Base-by-base conservation (phyloP, 768 basidiomycete genomes). In the Suillus brevipes region DNA sequence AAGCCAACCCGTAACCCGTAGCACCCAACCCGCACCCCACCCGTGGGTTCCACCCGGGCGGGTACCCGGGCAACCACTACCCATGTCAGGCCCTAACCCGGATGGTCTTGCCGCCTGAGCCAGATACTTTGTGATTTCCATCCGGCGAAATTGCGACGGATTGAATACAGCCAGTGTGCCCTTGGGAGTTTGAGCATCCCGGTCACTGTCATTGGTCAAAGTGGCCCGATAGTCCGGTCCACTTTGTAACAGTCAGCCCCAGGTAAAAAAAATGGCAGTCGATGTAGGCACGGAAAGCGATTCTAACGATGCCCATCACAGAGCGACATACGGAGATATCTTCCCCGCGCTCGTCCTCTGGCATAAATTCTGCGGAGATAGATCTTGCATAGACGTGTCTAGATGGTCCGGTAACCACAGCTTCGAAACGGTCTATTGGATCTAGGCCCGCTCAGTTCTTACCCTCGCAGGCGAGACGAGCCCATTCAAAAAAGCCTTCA, bases 221-320 rank as follows among this genome's bases (percentile, higher is more conserved):
- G 10, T 1, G 18, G 23, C 20, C 34, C 18, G 3, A 71, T 20
- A 4, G 56, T 43, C n/a, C 16, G 1, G 12, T 40, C 14, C 16
- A 64, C 36, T 2, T 25, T 18, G 77, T 73, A 55, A 78, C 70
- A 1, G 77, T n/a, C 6, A 47, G 45, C 23, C n/a, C 12, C 4
- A 13, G 79, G 28, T 6, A 14, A 16, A 40, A 40, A 58, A 18
- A 28, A 65, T 31, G 0, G 28, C 3, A 2, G 16, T 10, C 12
- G 67, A 40, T 3, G 43, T 28, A 18, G 16, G 0, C 13, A 42
- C 37, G 10, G 66, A 9, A n/a, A 67, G 50, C 1, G 66, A 66
- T 31, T 67, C 66, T 1, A 23, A 50, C 0, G 52, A 38, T 6
- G 13, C 36, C 59, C 58, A 67, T 60, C 16, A 63, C 49, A 8